phyloP scores from a whole-genome alignment of 805 yeast species.

The Wickerhamiella vanderwaltii region DNA sequence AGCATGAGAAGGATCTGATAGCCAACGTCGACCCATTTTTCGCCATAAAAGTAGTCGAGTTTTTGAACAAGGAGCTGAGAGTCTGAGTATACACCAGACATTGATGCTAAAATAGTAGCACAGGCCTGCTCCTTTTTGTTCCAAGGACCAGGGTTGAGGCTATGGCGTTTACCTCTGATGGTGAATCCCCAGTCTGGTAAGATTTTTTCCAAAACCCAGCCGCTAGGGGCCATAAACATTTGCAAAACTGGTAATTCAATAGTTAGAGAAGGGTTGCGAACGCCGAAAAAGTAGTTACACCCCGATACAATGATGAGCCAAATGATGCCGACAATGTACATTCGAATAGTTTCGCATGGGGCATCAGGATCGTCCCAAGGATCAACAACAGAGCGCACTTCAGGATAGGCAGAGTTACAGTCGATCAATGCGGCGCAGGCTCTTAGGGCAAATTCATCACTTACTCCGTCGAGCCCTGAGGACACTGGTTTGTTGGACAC shows the following conservation, averaged over 20 bases:
- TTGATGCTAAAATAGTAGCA: constrained; percentile 31
- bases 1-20: constrained; percentile 36
- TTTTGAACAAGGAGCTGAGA: constrained; percentile 21
- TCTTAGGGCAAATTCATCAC: constrained; percentile 19
- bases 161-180: constrained; percentile 30
- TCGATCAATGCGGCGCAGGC: constrained; percentile 33
- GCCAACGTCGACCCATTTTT: constrained; percentile 30
- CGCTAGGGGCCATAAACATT: constrained; percentile 49
- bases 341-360: constrained; percentile 40
- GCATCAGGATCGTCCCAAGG: constrained; percentile 36
- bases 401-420: constrained; percentile 45
- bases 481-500: neutral
- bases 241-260: constrained; percentile 43
- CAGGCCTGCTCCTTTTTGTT: constrained; percentile 25
- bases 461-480: constrained; percentile 1
- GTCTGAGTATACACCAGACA: constrained; percentile 15
- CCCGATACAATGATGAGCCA: constrained; percentile 44
- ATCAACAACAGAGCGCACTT: constrained; percentile 44
- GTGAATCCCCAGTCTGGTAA: constrained; percentile 38
- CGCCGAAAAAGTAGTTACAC: constrained; percentile 44
- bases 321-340: constrained; percentile 37
- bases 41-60: constrained; percentile 25
- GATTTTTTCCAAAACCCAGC: constrained; percentile 33
- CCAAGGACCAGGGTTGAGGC: constrained; percentile 56
- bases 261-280: constrained; percentile 44